Conservation (phyloP, 2,329 filamentous ascomycete genomes). For the Exophiala sp. region DNA sequence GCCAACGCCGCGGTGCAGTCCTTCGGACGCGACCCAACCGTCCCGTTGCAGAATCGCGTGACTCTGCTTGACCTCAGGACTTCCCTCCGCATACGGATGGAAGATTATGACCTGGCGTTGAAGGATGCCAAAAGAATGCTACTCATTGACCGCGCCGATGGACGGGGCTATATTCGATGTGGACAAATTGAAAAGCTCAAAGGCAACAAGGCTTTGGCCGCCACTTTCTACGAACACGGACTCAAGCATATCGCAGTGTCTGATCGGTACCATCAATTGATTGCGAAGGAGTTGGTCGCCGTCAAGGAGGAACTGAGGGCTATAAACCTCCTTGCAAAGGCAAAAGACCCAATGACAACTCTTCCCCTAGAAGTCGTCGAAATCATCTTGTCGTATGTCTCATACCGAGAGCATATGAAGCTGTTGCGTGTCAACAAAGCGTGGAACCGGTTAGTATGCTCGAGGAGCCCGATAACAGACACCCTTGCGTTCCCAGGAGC, state of each 20-base stretch:
- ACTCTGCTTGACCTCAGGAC: conserved; percentile 37
- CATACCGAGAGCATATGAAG: conserved; percentile 46
- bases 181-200: conserved; percentile 44
- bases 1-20: conserved; percentile 11
- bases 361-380: conserved; percentile 52
- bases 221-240: conserved; percentile 54
- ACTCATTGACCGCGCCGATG: conserved; percentile 44
- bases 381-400: conserved; percentile 48
- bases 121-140: conserved; percentile 55
- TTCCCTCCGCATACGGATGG: conserved; percentile 42
- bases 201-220: conserved; percentile 48
- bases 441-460: conserved; percentile 50
- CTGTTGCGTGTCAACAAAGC: conserved; percentile 51
- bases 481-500: conserved; percentile 48
- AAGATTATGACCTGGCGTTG: conserved; percentile 47
- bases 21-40: neutral
- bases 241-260: conserved; percentile 46
- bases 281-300: conserved; percentile 24
- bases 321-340: conserved; percentile 30
- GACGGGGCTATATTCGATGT: conserved; percentile 54
- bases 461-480: conserved; percentile 46
- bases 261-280: conserved; percentile 26
- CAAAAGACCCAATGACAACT: conserved; percentile 46
- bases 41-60: conserved; percentile 8
- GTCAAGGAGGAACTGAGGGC: conserved; percentile 44